These are phyloP conservation scores for Phytophthora uliginosa DNA, from an alignment of 352 stramenopile species.

Conservation along the genomic window DNA sequence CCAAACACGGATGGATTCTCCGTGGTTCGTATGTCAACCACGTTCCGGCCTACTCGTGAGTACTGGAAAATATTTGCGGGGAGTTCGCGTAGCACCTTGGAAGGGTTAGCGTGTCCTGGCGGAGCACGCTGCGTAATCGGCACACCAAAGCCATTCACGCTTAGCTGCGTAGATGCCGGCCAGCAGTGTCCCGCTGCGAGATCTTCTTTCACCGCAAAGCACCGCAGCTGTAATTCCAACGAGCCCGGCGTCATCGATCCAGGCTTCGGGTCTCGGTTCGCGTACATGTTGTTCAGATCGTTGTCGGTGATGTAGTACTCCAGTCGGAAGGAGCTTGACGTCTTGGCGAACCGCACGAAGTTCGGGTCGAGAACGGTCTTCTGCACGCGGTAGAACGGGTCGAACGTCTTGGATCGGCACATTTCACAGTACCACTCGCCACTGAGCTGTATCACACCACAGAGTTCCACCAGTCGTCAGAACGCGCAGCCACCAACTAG, in stretches of 20 bases:
- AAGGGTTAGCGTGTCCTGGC: conserved; percentile 80
- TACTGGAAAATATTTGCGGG: conserved; percentile 82
- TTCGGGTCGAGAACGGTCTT: conserved; percentile 63
- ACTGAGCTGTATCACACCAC: conserved; percentile 28
- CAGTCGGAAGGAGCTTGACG: conserved; percentile 57
- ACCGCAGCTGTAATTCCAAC: conserved; percentile 84
- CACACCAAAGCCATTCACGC: conserved; percentile 78
- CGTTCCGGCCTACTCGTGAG: conserved; percentile 74
- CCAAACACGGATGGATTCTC: conserved; percentile 73
- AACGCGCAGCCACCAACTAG: neutral
- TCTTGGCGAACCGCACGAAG: conserved; percentile 77
- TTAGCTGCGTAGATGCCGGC: conserved; percentile 74
- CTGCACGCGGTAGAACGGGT: conserved; percentile 76
- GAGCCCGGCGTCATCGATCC: conserved; percentile 65
- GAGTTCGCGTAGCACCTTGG: conserved; percentile 83
- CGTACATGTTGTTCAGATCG: conserved; percentile 81
- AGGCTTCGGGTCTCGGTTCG: conserved; percentile 57
- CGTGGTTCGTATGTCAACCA: conserved; percentile 76
- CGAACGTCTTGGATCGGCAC: conserved; percentile 74
- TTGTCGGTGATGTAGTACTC: conserved; percentile 78
- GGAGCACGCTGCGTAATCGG: conserved; percentile 76
- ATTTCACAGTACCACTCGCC: conserved; percentile 82
- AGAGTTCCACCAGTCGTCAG: conserved; percentile 12
- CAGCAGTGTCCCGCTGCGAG: conserved; percentile 77
- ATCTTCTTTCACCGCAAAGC: conserved; percentile 81